Base-by-base conservation (phyloP, 1,284 basidiomycete genomes). In the Pseudozyma pruni region DNA sequence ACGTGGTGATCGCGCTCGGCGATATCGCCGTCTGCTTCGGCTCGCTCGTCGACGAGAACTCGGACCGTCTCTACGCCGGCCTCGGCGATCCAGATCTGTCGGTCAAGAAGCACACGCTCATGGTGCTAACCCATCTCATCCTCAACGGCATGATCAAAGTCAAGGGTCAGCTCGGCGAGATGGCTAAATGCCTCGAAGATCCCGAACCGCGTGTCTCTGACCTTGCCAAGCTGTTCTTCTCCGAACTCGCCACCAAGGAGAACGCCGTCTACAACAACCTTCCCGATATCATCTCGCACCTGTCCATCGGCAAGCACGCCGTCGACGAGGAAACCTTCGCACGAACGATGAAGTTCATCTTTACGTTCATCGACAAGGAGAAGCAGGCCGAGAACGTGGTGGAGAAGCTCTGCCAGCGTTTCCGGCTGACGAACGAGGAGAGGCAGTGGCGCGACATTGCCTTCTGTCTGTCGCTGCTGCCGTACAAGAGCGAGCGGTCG, bases 121-220 rank as follows among this genome's bases (percentile, higher is more conserved):
- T 98, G 95, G 95, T 98, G 43, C 86, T 98, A 59, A 98, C 95
- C 4, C 94, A 98, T 83, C 84, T 98, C 66, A 98, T 98, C 80
- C 84, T 98, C 66, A 98, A 98, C 80, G 95, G 95, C 1, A 98
- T 98, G 95, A 93, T 97, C 86, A 98, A 98, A 83, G 95, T 98
- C 80, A 98, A 98, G 84, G 96, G 96, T 1, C 95, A 98, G 83
- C 86, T 98, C 4, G 95, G 96, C 31, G 96, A 98, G 86, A 97
- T 99, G 94, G 96, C 95, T 31, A 99, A 98, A 84, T 98, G 95
- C 79, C 85, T 98, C 19, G 93, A 98, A 83, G 94, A 98, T 83
- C 86, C 88, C n/a, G 95, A 98, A 42, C 86, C 86, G 55, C 86
- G 94, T 10, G 91, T 98, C 61, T 89, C 90, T 14, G 94, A 98